Evolutionary conservation across 352 stramenopile species (phyloP).

Genomic region (Saprolegnia diclina): DNA sequence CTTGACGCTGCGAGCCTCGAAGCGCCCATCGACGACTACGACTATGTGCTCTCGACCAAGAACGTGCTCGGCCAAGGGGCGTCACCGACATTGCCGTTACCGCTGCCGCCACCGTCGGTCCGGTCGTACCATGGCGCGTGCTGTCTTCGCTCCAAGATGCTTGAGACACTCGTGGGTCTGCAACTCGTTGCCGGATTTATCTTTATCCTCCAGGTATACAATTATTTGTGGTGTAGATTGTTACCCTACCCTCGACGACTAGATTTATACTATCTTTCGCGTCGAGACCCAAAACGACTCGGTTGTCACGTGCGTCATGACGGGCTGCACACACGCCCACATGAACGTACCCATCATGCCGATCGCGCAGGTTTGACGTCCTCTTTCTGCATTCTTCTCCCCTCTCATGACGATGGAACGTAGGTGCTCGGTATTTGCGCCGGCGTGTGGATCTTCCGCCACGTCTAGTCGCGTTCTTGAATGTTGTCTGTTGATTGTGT

Average conservation of each 20-base stretch:
- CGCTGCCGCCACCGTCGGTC: background rate
- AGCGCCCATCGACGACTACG: background rate
- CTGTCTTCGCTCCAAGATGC: constrained; percentile 11
- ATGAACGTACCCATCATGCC: constrained; percentile 12
- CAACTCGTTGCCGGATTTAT: background rate
- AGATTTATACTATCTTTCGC: constrained; percentile 4
- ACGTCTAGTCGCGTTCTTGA: background rate
- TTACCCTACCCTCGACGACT: too few relatives aligned
- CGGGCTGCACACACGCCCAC: background rate
- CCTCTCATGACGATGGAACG: background rate
- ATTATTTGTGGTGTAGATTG: background rate
- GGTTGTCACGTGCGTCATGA: background rate
- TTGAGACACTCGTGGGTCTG: background rate
- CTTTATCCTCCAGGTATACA: constrained; percentile 5
- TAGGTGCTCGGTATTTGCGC: constrained; percentile 6
- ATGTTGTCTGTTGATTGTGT: background rate
- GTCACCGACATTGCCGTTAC: background rate
- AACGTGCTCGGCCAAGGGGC: background rate
- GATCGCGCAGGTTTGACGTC: background rate
- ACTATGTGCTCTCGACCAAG: background rate
- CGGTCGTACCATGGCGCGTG: background rate
- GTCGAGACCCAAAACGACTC: background rate
- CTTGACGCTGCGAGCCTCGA: background rate
- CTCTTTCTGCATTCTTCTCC: background rate
- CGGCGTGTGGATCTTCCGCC: constrained; percentile 5